Conservation (phyloP, 257 asterid species). For the Petrea volubilis region DNA sequence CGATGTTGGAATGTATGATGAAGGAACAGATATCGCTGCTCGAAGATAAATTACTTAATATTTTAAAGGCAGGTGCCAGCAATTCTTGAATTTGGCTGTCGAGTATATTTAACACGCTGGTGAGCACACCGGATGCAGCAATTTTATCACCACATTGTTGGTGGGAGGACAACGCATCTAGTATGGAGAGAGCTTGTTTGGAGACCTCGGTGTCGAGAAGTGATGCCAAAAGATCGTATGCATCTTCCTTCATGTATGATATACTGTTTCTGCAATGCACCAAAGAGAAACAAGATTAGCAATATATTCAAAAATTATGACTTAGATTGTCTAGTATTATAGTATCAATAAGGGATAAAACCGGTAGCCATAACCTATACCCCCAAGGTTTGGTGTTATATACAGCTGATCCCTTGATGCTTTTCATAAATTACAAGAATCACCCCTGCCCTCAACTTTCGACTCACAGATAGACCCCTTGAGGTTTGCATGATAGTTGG, state of each 20-base stretch:
- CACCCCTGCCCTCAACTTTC: too few relatives aligned
- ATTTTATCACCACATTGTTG: slow-evolving; percentile 34
- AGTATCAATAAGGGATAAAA: not conserved
- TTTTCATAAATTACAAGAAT: too few relatives aligned
- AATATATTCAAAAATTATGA: not conserved
- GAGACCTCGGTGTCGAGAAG: slow-evolving; percentile 66
- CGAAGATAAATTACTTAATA: slow-evolving; percentile 52
- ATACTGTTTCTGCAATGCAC: slow-evolving; percentile 40
- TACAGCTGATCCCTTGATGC: too few relatives aligned
- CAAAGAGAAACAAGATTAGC: slow-evolving; percentile 19
- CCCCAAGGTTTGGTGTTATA: too few relatives aligned
- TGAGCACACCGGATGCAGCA: slow-evolving; percentile 54
- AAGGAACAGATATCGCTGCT: slow-evolving; percentile 32
- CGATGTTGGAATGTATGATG: slow-evolving; percentile 37
- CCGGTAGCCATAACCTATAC: too few relatives aligned
- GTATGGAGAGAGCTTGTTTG: slow-evolving; percentile 56
- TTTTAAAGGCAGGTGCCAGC: slow-evolving; percentile 57
- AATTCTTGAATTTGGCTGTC: slow-evolving; percentile 46
- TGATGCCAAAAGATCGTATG: slow-evolving; percentile 57
- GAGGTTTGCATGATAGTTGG: too few relatives aligned
- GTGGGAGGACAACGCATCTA: slow-evolving; percentile 50
- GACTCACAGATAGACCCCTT: too few relatives aligned
- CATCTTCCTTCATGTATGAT: slow-evolving; percentile 55
- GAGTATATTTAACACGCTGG: slow-evolving; percentile 48
- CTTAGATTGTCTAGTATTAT: not conserved